Percentiles rank a stretch among this genome's conserved stretches.
These are phyloP conservation scores for Chlamydomonas eustigma DNA, from an alignment of 139 green algal species.

Conservation along the genomic window DNA sequence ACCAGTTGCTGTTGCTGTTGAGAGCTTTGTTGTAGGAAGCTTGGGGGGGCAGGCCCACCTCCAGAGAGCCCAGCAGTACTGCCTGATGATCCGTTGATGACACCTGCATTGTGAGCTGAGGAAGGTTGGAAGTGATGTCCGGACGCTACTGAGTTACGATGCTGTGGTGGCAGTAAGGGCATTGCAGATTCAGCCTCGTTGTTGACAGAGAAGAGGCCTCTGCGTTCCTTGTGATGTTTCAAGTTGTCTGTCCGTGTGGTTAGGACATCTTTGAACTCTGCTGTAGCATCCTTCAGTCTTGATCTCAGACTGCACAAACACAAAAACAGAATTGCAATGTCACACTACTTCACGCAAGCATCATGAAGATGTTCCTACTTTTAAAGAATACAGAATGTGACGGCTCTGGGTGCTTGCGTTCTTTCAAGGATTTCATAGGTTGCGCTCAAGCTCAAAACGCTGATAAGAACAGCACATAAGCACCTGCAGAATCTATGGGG, in stretches of 20 bases:
- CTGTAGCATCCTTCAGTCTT: constrained; percentile 80
- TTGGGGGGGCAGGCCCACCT: not conserved
- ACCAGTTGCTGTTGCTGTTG: constrained; percentile 45
- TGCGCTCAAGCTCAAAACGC: too few species aligned
- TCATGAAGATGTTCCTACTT: too few species aligned
- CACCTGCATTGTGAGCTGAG: not conserved
- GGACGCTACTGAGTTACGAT: not conserved
- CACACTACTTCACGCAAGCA: too few species aligned
- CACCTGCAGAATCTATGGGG: too few species aligned
- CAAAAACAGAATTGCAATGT: constrained; percentile 75
- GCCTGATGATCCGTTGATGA: not conserved
- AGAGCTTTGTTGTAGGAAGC: not conserved
- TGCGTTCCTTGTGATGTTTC: constrained; percentile 73
- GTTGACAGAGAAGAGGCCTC: constrained; percentile 76
- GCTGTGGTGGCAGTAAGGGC: constrained; percentile 31
- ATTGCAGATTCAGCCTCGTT: constrained; percentile 30
- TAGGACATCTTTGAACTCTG: constrained; percentile 52
- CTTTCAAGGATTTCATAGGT: too few species aligned
- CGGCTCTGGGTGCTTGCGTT: too few species aligned
- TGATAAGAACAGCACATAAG: too few species aligned
- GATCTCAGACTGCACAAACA: constrained; percentile 50
- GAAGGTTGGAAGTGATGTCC: not conserved
- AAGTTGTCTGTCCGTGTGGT: constrained; percentile 86
- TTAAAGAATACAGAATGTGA: too few species aligned
- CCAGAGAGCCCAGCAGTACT: not conserved